These are phyloP conservation scores for Papiliotrema laurentii DNA, from an alignment of 1,284 basidiomycete genomes.

Conservation along the genomic window DNA sequence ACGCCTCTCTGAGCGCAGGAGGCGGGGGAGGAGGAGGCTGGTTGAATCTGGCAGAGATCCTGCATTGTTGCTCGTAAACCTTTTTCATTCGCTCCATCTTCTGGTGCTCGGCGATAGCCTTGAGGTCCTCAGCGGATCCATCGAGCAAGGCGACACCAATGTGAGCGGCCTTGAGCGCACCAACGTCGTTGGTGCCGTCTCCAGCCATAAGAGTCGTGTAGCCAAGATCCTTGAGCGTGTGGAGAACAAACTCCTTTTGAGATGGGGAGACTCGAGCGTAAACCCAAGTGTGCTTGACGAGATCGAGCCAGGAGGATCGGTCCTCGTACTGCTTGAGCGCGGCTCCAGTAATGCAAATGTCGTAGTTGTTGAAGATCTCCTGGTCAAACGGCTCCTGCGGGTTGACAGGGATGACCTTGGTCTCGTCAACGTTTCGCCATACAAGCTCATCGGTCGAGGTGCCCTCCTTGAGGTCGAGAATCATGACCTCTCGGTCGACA, in stretches of 20 bases:
- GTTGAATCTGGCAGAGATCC: conserved; percentile 78
- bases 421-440: conserved; percentile 91
- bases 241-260: conserved; percentile 90
- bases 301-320: conserved; percentile 59
- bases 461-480: conserved; percentile 82
- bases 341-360: conserved; percentile 89
- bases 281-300: conserved; percentile 91
- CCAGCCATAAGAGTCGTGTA: conserved; percentile 93
- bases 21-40: conserved; percentile 84
- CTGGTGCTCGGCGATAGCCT: conserved; percentile 89
- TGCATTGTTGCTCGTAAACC: conserved; percentile 90
- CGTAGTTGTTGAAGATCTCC: conserved; percentile 73
- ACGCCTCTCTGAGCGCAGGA: conserved; percentile 67
- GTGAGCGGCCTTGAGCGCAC: conserved; percentile 92
- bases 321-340: conserved; percentile 79
- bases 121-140: conserved; percentile 81
- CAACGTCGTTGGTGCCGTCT: conserved; percentile 95
- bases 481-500: conserved; percentile 85
- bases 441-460: conserved; percentile 67
- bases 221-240: conserved; percentile 77
- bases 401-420: conserved; percentile 75
- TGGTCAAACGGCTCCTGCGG: conserved; percentile 69
- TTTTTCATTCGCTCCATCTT: conserved; percentile 84
- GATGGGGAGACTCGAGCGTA: conserved; percentile 93
- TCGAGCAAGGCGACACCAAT: conserved; percentile 89